Evolutionary conservation across 2,329 filamentous ascomycete species (phyloP), one percentile per base, ranked within the genome.

Genomic region (Trichoderma guizhouense): DNA sequence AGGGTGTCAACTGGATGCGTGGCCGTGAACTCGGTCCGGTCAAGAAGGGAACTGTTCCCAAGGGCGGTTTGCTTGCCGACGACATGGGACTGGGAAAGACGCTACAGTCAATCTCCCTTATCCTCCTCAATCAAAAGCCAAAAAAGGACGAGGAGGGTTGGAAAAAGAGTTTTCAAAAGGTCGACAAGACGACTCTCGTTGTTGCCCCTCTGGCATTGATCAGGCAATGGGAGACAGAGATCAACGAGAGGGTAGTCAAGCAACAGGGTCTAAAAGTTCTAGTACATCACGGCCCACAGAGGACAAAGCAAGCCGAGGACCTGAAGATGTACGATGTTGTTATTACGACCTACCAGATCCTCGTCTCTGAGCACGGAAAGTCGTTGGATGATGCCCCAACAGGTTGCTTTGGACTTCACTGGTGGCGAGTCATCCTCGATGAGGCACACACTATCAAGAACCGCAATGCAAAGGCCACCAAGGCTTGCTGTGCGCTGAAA

Each of bases 381-480:
- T 91, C 90, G 12, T 90, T 88, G 53, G 88, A 88, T 61, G 85
- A 84, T 3, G 81, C 90, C 51, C 92, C 95, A 78, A 89, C 91
- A 66, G 95, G 95, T 12, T 95, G 95, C 77, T 98, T 98, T 78
- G 94, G 93, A 12, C 85, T 98, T 7, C 90, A 95, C 77, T 99
- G 96, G 96, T 98, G 96, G 84, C 92, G 96, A 66, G 89, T 98
- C 73, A 95, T 99, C 74, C 87, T 99, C 2, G 96, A 99, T 74
- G 96, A 99, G 83, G 96, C 96, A 1, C 96, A 99, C 81, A 97
- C 93, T 2, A 98, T 99, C 87, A 99, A 99, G 84, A 99, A 99
- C 79, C 91, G 95, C 74, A 97, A 97, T 76, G 94, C 96, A 26
- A 99, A 99, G 82, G 91, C 93, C 53, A 97, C 95, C 1, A 94